Evolutionary conservation across 306 rosid genomes (phyloP).

Genomic region (Ochetophila trinervis): DNA sequence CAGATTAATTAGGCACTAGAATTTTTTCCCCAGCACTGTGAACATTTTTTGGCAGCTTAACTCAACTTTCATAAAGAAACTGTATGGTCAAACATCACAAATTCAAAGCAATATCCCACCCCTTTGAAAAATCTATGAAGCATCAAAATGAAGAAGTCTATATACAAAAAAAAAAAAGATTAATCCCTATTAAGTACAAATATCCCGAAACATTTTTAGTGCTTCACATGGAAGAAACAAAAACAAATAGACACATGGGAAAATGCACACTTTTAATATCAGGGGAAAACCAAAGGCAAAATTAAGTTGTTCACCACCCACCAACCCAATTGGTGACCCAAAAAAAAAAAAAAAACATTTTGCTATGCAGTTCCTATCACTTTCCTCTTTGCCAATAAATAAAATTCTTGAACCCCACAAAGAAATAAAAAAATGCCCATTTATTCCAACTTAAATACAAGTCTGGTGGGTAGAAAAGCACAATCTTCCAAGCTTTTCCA

Average conservation of each 20-base stretch:
- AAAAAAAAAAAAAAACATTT: not conserved
- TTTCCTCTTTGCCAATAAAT: constrained; percentile 18
- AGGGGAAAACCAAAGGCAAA: constrained; percentile 12
- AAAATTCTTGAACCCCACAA: constrained; percentile 28
- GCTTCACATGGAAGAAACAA: not conserved
- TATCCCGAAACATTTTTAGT: not conserved
- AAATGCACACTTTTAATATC: constrained; percentile 28
- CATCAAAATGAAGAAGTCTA: not conserved
- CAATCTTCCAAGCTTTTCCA: constrained; percentile 18
- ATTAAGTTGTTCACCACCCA: not conserved
- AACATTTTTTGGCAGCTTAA: no score
- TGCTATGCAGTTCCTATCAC: constrained; percentile 12
- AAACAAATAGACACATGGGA: not conserved
- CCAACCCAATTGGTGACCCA: not conserved
- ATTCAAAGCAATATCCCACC: not conserved
- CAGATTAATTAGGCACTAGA: no score
- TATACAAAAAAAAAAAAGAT: not conserved
- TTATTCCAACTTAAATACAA: constrained; percentile 22
- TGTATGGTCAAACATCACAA: not conserved
- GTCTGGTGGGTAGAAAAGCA: not conserved
- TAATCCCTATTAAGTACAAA: not conserved
- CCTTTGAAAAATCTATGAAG: not conserved
- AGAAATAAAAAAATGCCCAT: not conserved
- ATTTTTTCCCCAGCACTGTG: no score
- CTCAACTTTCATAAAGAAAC: not conserved